Base-by-base conservation (phyloP, 768 basidiomycete species). In the Termitomyces titanicus region DNA sequence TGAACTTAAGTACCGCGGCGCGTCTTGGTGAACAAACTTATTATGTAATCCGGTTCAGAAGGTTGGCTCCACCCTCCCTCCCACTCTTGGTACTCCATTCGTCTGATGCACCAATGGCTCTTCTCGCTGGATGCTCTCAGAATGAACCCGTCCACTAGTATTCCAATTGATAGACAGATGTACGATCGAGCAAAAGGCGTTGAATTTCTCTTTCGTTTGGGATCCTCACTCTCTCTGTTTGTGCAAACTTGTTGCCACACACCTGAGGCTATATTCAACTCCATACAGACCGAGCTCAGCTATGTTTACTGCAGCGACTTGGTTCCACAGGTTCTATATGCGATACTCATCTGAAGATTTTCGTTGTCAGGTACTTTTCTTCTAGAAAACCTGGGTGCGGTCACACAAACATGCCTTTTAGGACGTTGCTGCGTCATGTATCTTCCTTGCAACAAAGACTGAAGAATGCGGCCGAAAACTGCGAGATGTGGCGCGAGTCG, bases 241-340 rank as follows among this genome's bases (percentile, higher is more conserved):
- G 92, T 81, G 44, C 33, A 50, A 54, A 46, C 40, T 51, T 33
- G 22, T 47, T 48, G 35, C 56, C 52, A 40, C 55, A 63, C 62
- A 58, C n/a, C n/a, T 34, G 34, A 61, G 53, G 43, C 29, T 52
- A 31, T 61, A 27, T 54, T 52, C 25, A 49, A 51, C 20, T 56
- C 34, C 47, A 42, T 56, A 39, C 66, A 94, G 92, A 47, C 88
- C 89, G 25, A 84, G 85, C 20, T 85, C 89, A 15, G 89, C 91
- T 13, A 82, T 92, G 74, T 88, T 88, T 63, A 91, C 92, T 24
- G 90, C 92, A 24, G 90, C 91, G 24, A 89, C 88, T 6, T 94
- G 92, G 88, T 92, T 93, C 61, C 92, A 94, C 69, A 80, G 92
- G 12, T 94, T 94, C 70, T 94, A 89, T 69, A 92, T 94, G 91